Base-by-base conservation (phyloP, 129 eudicot genomes). In the Helichrysum umbraculigerum region DNA sequence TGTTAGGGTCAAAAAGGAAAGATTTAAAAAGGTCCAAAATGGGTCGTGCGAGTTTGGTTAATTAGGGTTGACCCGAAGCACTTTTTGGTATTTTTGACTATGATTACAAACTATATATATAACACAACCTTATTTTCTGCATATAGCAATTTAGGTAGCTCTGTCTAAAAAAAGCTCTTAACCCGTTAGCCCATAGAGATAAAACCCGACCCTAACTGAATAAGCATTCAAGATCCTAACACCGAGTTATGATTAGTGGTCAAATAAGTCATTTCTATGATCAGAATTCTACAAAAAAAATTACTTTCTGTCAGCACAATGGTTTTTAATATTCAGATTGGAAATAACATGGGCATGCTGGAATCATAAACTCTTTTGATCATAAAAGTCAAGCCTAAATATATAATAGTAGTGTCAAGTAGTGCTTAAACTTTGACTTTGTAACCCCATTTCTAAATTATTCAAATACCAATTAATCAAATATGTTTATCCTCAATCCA, bases 361-460 rank as follows among this genome's bases (percentile, higher is more conserved):
- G n/a, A 70, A 15, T 16, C 44, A 32, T 34, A 4, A 19, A 12
- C 29, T 6, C 59, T 14, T 62, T 47, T 62, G 41, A 73, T 21
- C 41, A 42, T 39, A 42, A 11, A 28, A 17, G 39, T 75, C 62
- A 62, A 62, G 9, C 64, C 47, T 47, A 75, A n/a, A 4, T 12
- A 44, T 44, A 3, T 44, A 47, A 11, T 47, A 14, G 54, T 25
- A 25, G n/a, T 44, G 52, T 47, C 54, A 47, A 47, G 54, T 3
- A 47, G 54, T 47, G 12, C 6, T 14, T 47, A 47, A 17, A 47
- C 17, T 47, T 47, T 12, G 54, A 61, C 78, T 58, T 60, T 60
- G 5, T 73, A 59, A 73, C n/a, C 73, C 78, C 41, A 41, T 37
- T 39, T 12, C 28, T 22, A 72, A n/a, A 22, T 47, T 3, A 58